A percentile compares a stretch with the other conserved stretches of the same genome.
Evolutionary conservation across 73 alveolate species (phyloP).

Genomic region (Paramecium caudatum): DNA sequence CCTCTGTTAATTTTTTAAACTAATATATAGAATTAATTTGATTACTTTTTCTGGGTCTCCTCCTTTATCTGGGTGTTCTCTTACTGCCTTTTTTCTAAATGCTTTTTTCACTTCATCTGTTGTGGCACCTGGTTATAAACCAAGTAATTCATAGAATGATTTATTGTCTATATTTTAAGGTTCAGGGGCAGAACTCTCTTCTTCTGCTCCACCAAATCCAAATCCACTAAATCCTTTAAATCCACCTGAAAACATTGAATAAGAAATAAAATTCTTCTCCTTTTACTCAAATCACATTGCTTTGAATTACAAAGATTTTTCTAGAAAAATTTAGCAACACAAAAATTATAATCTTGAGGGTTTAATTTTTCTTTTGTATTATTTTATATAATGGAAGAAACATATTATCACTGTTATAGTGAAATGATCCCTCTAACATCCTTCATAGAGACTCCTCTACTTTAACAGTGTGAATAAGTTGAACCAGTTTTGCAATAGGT

Average conservation of each 20-base stretch:
- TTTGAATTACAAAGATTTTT: neutral
- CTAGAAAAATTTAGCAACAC: slow-evolving; percentile 43
- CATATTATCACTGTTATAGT: neutral
- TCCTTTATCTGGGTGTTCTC: slow-evolving; percentile 99
- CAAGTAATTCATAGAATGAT: slow-evolving; percentile 92
- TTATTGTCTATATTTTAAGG: slow-evolving; percentile 83
- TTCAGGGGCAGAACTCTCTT: slow-evolving; percentile 85
- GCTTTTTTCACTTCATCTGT: slow-evolving; percentile 93
- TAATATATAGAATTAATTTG: slow-evolving; percentile 30
- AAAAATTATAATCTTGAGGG: no score
- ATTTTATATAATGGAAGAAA: slow-evolving; percentile 35
- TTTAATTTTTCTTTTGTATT: no score
- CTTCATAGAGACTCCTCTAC: neutral
- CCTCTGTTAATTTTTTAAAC: slow-evolving; percentile 94
- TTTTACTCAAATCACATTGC: neutral
- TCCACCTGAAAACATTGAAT: slow-evolving; percentile 78
- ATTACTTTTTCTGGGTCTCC: slow-evolving; percentile 92
- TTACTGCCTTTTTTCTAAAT: slow-evolving; percentile 89
- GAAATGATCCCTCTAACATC: slow-evolving; percentile 29
- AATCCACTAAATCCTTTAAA: slow-evolving; percentile 75
- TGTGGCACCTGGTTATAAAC: slow-evolving; percentile 91
- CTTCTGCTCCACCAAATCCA: slow-evolving; percentile 51
- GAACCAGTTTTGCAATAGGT: neutral
- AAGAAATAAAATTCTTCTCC: neutral
- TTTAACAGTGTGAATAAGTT: neutral